These are phyloP conservation scores for Westerdykella ornata DNA, from an alignment of 2,329 filamentous ascomycete species.

Conservation along the genomic window DNA sequence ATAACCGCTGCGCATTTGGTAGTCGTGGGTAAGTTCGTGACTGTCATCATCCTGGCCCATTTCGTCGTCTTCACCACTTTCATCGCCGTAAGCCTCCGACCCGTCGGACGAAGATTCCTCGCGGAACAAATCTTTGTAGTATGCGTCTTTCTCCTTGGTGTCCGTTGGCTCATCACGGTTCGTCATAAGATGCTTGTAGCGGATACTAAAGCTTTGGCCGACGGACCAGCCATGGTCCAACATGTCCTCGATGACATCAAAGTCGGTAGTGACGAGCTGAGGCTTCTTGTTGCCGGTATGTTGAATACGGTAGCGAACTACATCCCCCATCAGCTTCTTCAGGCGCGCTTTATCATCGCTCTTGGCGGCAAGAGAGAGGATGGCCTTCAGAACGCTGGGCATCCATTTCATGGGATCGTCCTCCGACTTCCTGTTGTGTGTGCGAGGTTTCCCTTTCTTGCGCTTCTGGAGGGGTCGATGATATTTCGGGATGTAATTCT, in stretches of 20 bases:
- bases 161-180: slow-evolving; percentile 4
- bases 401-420: slow-evolving; percentile 26
- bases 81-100: neutral
- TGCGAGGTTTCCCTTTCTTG: slow-evolving; percentile 11
- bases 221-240: slow-evolving; percentile 21
- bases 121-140: neutral
- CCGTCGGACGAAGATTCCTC: neutral
- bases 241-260: slow-evolving; percentile 32
- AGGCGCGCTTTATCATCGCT: slow-evolving; percentile 18
- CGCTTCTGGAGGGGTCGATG: slow-evolving; percentile 25
- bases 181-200: slow-evolving; percentile 29
- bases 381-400: slow-evolving; percentile 22
- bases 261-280: slow-evolving; percentile 28
- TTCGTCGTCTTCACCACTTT: neutral
- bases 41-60: neutral
- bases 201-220: slow-evolving; percentile 17
- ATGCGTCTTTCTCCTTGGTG: neutral
- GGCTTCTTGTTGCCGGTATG: slow-evolving; percentile 29
- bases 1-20: neutral
- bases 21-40: neutral
- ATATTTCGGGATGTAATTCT: slow-evolving; percentile 23
- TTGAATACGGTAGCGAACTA: slow-evolving; percentile 27
- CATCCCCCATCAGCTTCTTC: slow-evolving; percentile 20
- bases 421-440: slow-evolving; percentile 17
- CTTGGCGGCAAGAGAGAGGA: slow-evolving; percentile 20